Conservation (phyloP, 768 basidiomycete genomes). For the Aureoboletus auriporus region DNA sequence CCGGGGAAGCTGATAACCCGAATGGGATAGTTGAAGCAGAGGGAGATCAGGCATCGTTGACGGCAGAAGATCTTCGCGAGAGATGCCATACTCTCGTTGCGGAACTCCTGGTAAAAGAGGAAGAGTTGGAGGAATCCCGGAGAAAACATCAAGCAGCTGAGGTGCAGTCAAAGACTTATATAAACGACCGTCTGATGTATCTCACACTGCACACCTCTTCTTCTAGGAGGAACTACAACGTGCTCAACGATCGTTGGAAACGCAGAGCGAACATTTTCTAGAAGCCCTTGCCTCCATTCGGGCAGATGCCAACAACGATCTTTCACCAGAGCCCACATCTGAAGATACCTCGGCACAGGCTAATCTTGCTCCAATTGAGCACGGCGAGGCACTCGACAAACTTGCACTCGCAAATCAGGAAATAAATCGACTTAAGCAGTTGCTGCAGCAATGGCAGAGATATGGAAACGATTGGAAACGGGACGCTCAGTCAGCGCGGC, state of each 20-base stretch:
- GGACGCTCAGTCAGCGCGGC: conserved; percentile 13
- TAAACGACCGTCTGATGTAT: conserved; percentile 1
- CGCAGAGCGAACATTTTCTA: conserved; percentile 18
- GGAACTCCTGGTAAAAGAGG: conserved; percentile 19
- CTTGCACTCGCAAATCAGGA: conserved; percentile 15
- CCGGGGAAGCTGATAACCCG: conserved; percentile 8
- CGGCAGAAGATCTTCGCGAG: conserved; percentile 7
- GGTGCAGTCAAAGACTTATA: conserved; percentile 14
- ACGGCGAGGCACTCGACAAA: conserved; percentile 7
- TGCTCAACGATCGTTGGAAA: conserved; percentile 12
- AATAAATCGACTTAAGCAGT: conserved; percentile 14
- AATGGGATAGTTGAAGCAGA: conserved; percentile 2
- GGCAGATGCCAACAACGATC: neutral
- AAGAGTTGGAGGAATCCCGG: conserved; percentile 14
- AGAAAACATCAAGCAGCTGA: conserved; percentile 13
- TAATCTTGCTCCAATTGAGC: conserved; percentile 1
- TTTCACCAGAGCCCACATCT: conserved; percentile 1
- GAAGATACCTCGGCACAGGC: conserved; percentile 4
- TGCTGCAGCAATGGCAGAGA: conserved; percentile 22
- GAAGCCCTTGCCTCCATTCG: conserved; percentile 10
- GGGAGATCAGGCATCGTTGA: conserved; percentile 6
- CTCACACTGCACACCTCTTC: conserved; percentile 3
- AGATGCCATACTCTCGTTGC: conserved; percentile 13
- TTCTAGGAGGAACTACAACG: conserved; percentile 19
- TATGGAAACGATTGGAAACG: conserved; percentile 24